These are phyloP conservation scores for Colletotrichum trifolii DNA, from an alignment of 2,329 filamentous ascomycete genomes.

Conservation along the genomic window DNA sequence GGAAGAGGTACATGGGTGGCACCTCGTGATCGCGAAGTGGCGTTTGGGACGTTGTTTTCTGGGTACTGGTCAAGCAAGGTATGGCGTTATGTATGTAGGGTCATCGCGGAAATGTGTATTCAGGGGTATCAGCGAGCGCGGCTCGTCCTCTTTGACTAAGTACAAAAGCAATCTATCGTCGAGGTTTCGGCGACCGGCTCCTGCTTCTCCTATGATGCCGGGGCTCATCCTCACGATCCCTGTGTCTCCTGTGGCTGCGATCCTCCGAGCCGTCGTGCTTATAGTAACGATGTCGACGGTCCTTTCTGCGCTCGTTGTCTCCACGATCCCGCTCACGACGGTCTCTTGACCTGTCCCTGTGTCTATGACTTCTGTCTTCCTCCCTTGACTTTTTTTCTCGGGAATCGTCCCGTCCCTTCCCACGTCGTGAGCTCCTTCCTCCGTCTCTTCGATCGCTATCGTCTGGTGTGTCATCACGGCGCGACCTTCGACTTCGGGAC, in stretches of 20 bases:
- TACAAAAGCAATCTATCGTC: conserved; percentile 11
- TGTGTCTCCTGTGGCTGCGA: conserved; percentile 29
- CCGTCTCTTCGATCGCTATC: conserved; percentile 41
- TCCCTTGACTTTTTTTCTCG: conserved; percentile 45
- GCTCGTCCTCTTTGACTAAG: conserved; percentile 4
- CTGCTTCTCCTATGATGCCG: conserved; percentile 29
- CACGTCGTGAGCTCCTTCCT: conserved; percentile 40
- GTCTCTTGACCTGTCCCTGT: conserved; percentile 39
- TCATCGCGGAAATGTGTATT: conserved; percentile 17
- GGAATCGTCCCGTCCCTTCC: conserved; percentile 42
- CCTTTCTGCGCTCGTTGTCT: conserved; percentile 38
- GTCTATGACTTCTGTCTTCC: conserved; percentile 41
- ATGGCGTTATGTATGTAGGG: conserved; percentile 14
- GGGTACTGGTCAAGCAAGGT: neutral
- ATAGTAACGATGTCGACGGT: conserved; percentile 42
- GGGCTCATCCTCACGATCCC: conserved; percentile 39
- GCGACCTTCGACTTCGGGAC: conserved; percentile 45
- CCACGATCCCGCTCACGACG: conserved; percentile 39
- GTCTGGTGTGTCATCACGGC: conserved; percentile 50
- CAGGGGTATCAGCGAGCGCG: conserved; percentile 25
- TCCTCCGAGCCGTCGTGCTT: conserved; percentile 43
- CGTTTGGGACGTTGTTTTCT: neutral
- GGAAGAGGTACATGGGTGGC: conserved; percentile 79
- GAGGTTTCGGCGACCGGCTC: conserved; percentile 36
- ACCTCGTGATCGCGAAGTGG: conserved; percentile 40